phyloP scores from a whole-genome alignment of 2,329 filamentous ascomycete species.

The Arthrobotrys musiformis region DNA sequence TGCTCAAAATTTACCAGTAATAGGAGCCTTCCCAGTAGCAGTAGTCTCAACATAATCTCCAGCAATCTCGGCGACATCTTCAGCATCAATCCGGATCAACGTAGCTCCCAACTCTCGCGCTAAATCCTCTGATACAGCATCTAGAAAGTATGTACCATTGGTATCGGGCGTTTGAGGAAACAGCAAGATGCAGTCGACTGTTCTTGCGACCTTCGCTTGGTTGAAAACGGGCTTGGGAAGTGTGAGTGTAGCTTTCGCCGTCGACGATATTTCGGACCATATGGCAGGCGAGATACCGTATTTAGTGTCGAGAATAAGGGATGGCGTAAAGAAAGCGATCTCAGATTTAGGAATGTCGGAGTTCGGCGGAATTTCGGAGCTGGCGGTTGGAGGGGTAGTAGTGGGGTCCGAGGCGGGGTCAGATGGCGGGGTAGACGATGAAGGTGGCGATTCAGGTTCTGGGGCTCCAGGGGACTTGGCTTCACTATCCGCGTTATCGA shows the following conservation, averaged over 20 bases:
- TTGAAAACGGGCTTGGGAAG: slow-evolving; percentile 63
- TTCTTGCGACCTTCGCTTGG: slow-evolving; percentile 63
- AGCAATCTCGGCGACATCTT: slow-evolving; percentile 75
- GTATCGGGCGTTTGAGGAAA: slow-evolving; percentile 66
- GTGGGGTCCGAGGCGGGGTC: slow-evolving; percentile 12
- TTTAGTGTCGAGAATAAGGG: slow-evolving; percentile 56
- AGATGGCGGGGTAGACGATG: not conserved
- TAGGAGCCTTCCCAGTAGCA: slow-evolving; percentile 63
- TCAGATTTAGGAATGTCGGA: slow-evolving; percentile 7
- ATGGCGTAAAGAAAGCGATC: slow-evolving; percentile 52
- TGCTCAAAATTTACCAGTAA: not conserved
- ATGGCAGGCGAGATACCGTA: slow-evolving; percentile 63
- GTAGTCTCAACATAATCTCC: slow-evolving; percentile 72
- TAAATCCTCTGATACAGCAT: slow-evolving; percentile 72
- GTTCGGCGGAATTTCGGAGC: not conserved
- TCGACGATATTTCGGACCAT: slow-evolving; percentile 67
- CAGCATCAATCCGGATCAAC: slow-evolving; percentile 74
- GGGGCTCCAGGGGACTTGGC: not conserved
- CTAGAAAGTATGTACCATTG: slow-evolving; percentile 68
- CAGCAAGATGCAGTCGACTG: slow-evolving; percentile 70
- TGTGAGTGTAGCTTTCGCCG: slow-evolving; percentile 67
- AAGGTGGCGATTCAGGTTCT: not conserved
- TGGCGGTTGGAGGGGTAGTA: not conserved
- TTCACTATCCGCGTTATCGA: not conserved
- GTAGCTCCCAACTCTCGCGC: slow-evolving; percentile 73